Percentiles rank a stretch among this genome's conserved stretches.
phyloP scores from a whole-genome alignment of 1,284 basidiomycete species.

The Xerocomus minutiporus region DNA sequence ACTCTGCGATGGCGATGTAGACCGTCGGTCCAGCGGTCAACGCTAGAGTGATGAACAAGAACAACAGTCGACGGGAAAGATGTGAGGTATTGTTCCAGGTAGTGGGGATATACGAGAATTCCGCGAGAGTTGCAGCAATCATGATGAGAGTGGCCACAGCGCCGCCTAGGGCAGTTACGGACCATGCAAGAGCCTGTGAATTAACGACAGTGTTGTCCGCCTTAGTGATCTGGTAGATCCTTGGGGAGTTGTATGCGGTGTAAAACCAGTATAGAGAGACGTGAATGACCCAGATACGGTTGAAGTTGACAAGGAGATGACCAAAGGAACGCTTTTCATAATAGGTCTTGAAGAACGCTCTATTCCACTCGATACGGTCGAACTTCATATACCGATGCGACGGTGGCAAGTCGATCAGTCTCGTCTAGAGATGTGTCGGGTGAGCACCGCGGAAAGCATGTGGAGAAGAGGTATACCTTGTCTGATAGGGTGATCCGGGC shows the following conservation, averaged over 20 bases:
- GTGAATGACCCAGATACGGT: conserved; percentile 96
- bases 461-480: conserved; percentile 52
- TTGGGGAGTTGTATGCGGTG: conserved; percentile 90
- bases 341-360: conserved; percentile 96
- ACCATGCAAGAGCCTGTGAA: conserved; percentile 78
- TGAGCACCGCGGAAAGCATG: conserved; percentile 2
- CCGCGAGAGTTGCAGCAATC: conserved; percentile 87
- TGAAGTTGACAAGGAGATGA: conserved; percentile 95
- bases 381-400: conserved; percentile 93
- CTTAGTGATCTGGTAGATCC: conserved; percentile 56
- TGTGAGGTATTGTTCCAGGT: conserved; percentile 98
- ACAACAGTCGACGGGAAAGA: conserved; percentile 79
- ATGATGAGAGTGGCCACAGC: conserved; percentile 89
- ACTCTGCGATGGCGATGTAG: conserved; percentile 78
- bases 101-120: conserved; percentile 93
- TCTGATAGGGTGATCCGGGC: conserved; percentile 85
- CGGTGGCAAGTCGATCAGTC: conserved; percentile 85
- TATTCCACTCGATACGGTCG: conserved; percentile 90
- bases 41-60: conserved; percentile 79
- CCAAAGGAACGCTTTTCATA: conserved; percentile 92
- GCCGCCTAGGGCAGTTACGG: conserved; percentile 85
- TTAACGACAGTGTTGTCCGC: conserved; percentile 38
- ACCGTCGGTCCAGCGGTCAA: conserved; percentile 87
- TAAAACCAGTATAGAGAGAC: conserved; percentile 92
- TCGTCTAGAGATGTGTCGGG: conserved; percentile 47